These are phyloP conservation scores for Pugionium dolabratum DNA, from an alignment of 345 rosid genomes.

Conservation along the genomic window DNA sequence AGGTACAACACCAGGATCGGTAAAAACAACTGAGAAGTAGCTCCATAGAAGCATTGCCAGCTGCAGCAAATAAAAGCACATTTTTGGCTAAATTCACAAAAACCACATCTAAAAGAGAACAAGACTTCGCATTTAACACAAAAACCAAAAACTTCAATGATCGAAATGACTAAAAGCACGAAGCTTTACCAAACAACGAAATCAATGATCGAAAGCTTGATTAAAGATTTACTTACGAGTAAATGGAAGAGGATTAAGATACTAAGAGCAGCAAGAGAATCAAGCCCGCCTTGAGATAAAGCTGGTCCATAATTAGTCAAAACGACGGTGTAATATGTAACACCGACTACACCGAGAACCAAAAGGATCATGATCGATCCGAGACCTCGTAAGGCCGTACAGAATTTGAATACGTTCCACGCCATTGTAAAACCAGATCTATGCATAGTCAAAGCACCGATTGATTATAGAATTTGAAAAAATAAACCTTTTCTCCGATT, in stretches of 20 bases:
- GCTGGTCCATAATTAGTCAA: slow-evolving; percentile 66
- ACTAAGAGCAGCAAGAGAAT: slow-evolving; percentile 50
- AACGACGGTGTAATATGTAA: slow-evolving; percentile 78
- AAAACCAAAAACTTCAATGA: slow-evolving; percentile 10
- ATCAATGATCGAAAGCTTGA: slow-evolving; percentile 18
- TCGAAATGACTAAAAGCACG: not conserved
- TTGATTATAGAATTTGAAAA: slow-evolving; percentile 12
- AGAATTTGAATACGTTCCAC: slow-evolving; percentile 80
- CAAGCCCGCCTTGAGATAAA: slow-evolving; percentile 53
- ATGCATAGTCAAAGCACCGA: slow-evolving; percentile 51
- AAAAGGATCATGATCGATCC: slow-evolving; percentile 78
- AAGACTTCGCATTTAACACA: slow-evolving; percentile 14
- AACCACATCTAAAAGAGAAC: not conserved
- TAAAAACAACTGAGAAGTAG: slow-evolving; percentile 91
- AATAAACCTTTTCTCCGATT: not conserved
- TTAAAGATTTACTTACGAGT: slow-evolving; percentile 51
- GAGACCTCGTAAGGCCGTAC: slow-evolving; percentile 70
- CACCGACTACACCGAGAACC: slow-evolving; percentile 77
- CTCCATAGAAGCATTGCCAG: slow-evolving; percentile 91
- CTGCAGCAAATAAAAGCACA: slow-evolving; percentile 47
- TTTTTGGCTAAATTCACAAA: slow-evolving; percentile 18
- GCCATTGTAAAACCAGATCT: slow-evolving; percentile 82
- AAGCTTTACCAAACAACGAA: slow-evolving; percentile 59
- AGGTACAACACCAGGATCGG: slow-evolving; percentile 94
- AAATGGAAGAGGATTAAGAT: slow-evolving; percentile 75